phyloP scores from a whole-genome alignment of 2,329 filamentous ascomycete species.

The Trichoderma sp. region DNA sequence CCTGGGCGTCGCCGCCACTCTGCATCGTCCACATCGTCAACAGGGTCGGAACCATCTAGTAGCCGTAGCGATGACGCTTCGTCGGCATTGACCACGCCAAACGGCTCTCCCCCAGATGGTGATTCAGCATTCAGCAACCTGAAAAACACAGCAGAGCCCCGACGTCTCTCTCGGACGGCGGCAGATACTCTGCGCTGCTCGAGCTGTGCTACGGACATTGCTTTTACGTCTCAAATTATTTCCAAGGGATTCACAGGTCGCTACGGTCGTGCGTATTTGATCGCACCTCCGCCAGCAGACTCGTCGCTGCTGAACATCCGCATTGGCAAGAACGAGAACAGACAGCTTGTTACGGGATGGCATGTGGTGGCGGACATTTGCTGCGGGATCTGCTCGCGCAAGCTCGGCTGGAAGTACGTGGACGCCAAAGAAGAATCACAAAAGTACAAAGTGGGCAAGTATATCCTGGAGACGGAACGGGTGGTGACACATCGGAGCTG shows the following conservation, averaged over 20 bases:
- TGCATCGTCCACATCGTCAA: conserved; percentile 29
- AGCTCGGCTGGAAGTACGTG: conserved; percentile 68
- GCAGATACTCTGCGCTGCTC: conserved; percentile 60
- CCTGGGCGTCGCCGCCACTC: conserved; percentile 41
- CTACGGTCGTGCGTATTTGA: conserved; percentile 62
- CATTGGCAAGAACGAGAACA: conserved; percentile 52
- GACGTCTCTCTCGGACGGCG: conserved; percentile 42
- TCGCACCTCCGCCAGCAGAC: conserved; percentile 39
- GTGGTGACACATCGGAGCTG: conserved; percentile 53
- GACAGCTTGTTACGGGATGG: conserved; percentile 60
- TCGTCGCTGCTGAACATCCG: conserved; percentile 53
- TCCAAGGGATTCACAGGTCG: conserved; percentile 66
- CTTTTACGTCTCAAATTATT: conserved; percentile 59
- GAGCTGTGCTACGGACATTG: conserved; percentile 59
- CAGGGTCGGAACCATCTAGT: background rate
- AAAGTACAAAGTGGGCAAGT: conserved; percentile 68
- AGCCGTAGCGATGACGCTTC: conserved; percentile 28
- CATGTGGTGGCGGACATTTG: conserved; percentile 64
- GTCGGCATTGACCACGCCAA: conserved; percentile 31
- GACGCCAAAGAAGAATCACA: conserved; percentile 59
- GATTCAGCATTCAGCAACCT: background rate
- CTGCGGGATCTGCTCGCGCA: conserved; percentile 54
- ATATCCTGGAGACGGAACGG: conserved; percentile 61
- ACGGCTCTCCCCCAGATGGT: conserved; percentile 28
- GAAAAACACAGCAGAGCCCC: background rate